Conservation (phyloP, 192 early-diverging fungal species). For the Podila minutissima region DNA sequence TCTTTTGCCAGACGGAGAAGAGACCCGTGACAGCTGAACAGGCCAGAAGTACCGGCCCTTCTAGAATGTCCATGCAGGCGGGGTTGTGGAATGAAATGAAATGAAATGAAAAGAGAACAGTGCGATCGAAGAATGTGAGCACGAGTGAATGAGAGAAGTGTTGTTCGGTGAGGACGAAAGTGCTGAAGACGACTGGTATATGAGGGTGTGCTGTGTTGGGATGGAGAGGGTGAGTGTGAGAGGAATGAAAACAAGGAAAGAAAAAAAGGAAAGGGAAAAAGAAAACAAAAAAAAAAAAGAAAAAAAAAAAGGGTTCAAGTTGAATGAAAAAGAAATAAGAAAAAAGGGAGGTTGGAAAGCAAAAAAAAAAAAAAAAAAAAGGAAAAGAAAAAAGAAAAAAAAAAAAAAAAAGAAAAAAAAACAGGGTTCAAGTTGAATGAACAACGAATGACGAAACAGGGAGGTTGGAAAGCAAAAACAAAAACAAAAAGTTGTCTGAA, state of each 20-base stretch:
- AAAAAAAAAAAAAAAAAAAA: neutral
- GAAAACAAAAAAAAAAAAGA: neutral
- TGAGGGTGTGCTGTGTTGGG: neutral
- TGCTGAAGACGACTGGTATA: neutral
- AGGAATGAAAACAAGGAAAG: neutral
- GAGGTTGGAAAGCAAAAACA: neutral
- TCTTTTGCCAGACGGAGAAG: conserved; percentile 33
- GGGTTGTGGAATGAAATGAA: neutral
- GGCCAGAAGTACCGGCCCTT: conserved; percentile 36
- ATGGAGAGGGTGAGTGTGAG: neutral
- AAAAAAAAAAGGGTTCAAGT: neutral
- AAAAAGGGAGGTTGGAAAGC: conserved; percentile 3
- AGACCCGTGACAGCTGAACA: conserved; percentile 30
- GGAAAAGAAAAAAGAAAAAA: neutral
- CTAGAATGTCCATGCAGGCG: conserved; percentile 43
- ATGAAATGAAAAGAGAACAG: neutral
- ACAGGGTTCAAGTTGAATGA: neutral
- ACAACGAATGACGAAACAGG: conserved; percentile 8
- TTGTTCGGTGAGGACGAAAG: neutral
- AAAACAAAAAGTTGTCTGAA: too few species aligned
- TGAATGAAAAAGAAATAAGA: conserved; percentile 1
- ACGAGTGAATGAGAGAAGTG: neutral
- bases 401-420: neutral
- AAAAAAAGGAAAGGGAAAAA: neutral
- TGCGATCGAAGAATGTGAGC: neutral